Evolutionary conservation across 306 rosid species (phyloP).

Genomic region (Hippophae rhamnoides): DNA sequence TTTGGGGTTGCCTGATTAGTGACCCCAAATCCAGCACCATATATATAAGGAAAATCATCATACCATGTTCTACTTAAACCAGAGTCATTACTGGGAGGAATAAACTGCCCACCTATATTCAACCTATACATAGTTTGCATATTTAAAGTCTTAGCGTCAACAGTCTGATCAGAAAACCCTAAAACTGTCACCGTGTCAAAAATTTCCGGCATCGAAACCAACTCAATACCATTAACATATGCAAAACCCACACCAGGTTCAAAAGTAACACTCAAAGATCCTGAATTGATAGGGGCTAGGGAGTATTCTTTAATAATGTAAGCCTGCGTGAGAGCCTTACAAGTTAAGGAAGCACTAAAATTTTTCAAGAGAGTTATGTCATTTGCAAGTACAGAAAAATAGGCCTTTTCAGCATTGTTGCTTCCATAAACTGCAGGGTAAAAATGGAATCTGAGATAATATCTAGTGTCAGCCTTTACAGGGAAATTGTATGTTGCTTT

Average conservation of each 20-base stretch:
- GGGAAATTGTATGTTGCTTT: constrained; percentile 21
- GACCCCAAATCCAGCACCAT: constrained; percentile 25
- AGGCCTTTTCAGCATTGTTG: constrained; percentile 18
- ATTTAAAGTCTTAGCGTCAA: constrained; percentile 16
- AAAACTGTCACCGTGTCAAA: constrained; percentile 17
- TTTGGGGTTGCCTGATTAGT: constrained; percentile 19
- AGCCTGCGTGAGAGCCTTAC: constrained; percentile 37
- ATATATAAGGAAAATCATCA: constrained; percentile 30
- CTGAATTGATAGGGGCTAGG: constrained; percentile 18
- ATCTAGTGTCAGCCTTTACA: constrained; percentile 21
- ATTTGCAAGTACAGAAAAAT: constrained; percentile 25
- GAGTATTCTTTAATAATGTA: constrained; percentile 32
- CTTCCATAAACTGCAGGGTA: constrained; percentile 26
- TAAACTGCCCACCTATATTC: constrained; percentile 35
- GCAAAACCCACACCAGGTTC: constrained; percentile 27
- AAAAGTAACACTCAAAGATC: constrained; percentile 28
- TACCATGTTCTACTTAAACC: constrained; percentile 34
- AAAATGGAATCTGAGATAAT: constrained; percentile 33
- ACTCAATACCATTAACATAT: constrained; percentile 40
- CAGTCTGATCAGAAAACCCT: constrained; percentile 8
- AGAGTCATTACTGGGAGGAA: constrained; percentile 27
- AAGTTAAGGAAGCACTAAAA: constrained; percentile 28
- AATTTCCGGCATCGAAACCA: constrained; percentile 31
- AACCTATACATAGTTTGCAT: constrained; percentile 40
- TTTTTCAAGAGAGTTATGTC: constrained; percentile 28